These are phyloP conservation scores for Trichoderma afroharzianum DNA, from an alignment of 2,329 filamentous ascomycete species.

Conservation along the genomic window DNA sequence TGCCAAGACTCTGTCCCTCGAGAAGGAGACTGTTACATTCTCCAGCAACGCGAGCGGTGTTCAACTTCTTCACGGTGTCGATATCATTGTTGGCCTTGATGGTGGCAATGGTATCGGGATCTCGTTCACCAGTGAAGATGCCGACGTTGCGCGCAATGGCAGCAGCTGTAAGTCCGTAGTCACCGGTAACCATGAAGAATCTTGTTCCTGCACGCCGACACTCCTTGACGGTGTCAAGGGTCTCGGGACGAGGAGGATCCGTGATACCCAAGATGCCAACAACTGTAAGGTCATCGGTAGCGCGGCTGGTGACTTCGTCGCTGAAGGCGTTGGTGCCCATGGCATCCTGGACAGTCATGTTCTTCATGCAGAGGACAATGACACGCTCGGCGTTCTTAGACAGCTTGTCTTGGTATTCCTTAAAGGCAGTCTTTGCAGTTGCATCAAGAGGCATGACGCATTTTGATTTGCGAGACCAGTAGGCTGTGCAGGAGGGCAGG, in stretches of 20 bases:
- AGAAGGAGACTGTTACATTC: conserved; percentile 30
- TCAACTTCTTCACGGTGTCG: conserved; percentile 19
- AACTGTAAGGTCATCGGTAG: conserved; percentile 42
- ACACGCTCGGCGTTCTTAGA: conserved; percentile 43
- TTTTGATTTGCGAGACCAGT: conserved; percentile 33
- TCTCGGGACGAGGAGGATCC: conserved; percentile 44
- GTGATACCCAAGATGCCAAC: conserved; percentile 52
- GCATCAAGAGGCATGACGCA: conserved; percentile 34
- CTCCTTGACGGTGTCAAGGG: conserved; percentile 37
- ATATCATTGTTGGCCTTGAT: conserved; percentile 21
- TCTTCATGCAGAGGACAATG: conserved; percentile 39
- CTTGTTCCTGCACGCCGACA: conserved; percentile 43
- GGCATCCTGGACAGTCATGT: conserved; percentile 34
- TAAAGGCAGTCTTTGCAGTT: conserved; percentile 32
- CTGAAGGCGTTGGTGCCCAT: conserved; percentile 48
- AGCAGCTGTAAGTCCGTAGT: conserved; percentile 55
- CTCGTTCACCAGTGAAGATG: conserved; percentile 54
- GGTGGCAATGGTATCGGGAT: conserved; percentile 32
- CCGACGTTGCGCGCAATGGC: conserved; percentile 64
- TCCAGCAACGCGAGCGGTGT: conserved; percentile 22
- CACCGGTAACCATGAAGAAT: conserved; percentile 48
- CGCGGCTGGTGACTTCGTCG: conserved; percentile 43
- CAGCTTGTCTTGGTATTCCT: conserved; percentile 37
- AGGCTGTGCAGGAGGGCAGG: conserved; percentile 33
- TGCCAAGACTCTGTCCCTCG: conserved; percentile 57